Conservation (phyloP, 176 grass and related monocot species). For the Triticum dicoccoides region DNA sequence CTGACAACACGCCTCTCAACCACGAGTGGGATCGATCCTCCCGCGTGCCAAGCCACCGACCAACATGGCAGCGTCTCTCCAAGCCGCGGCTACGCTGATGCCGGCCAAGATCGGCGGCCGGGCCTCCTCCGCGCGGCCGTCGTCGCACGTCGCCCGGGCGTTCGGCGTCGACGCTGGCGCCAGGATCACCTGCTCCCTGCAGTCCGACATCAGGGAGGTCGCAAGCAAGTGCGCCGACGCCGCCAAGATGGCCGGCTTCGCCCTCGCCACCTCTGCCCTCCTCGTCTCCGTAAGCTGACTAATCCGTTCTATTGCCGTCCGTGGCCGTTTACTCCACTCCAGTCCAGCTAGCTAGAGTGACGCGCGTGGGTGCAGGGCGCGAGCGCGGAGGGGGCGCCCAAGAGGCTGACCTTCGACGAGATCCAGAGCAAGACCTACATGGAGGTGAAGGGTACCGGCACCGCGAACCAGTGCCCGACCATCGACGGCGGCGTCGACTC, state of each 20-base stretch:
- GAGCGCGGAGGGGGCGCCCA: constrained; percentile 58
- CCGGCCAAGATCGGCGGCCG: constrained; percentile 64
- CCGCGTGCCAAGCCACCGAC: background rate
- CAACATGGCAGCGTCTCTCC: constrained; percentile 78
- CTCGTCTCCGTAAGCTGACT: constrained; percentile 55
- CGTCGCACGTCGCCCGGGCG: constrained; percentile 27
- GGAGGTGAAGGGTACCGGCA: constrained; percentile 89
- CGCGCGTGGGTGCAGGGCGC: constrained; percentile 42
- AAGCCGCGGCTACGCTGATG: constrained; percentile 82
- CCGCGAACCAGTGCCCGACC: constrained; percentile 85
- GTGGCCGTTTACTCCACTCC: background rate
- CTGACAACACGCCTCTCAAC: constrained; percentile 32
- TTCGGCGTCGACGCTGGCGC: background rate
- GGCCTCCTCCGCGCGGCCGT: constrained; percentile 11
- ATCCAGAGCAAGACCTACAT: constrained; percentile 91
- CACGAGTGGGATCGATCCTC: background rate
- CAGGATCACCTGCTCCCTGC: constrained; percentile 61
- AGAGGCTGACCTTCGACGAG: constrained; percentile 78
- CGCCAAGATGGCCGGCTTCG: constrained; percentile 79
- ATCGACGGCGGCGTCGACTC: constrained; percentile 48
- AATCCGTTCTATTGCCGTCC: background rate
- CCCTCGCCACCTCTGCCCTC: constrained; percentile 79
- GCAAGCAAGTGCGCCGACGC: constrained; percentile 53
- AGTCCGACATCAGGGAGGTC: constrained; percentile 58
- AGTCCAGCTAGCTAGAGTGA: background rate